Evolutionary conservation across 139 green algal species (phyloP).

Genomic region (Volvox reticuliferus): DNA sequence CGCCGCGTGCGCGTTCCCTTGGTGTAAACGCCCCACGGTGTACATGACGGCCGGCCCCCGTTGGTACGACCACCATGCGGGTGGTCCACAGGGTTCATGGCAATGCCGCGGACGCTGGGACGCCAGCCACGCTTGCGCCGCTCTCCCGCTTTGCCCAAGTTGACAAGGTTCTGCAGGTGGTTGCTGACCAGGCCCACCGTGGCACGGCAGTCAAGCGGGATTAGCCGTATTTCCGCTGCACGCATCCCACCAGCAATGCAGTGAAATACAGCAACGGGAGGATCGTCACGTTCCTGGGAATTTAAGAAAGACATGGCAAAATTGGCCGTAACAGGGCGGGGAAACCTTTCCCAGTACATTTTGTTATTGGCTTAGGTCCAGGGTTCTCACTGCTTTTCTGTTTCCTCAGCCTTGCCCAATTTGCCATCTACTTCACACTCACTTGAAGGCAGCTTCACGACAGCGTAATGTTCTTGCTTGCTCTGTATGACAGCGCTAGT

Average conservation of each 20-base stretch:
- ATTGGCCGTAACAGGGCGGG: too few relatives aligned
- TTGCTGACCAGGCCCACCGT: conserved; percentile 93
- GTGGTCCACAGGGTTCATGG: conserved; percentile 98
- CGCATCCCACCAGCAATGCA: too few relatives aligned
- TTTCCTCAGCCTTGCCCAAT: neutral
- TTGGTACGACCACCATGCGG: conserved; percentile 89
- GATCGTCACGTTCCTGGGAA: too few relatives aligned
- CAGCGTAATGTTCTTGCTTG: conserved; percentile 79
- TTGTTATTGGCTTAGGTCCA: too few relatives aligned
- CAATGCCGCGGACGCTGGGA: conserved; percentile 81
- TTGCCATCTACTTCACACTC: conserved; percentile 30
- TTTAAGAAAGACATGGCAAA: too few relatives aligned
- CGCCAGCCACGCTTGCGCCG: conserved; percentile 46
- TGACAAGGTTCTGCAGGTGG: conserved; percentile 85
- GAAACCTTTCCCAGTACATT: too few relatives aligned
- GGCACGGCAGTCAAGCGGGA: conserved; percentile 83
- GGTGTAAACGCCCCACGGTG: conserved; percentile 89
- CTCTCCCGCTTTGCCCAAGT: conserved; percentile 65
- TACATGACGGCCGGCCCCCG: conserved; percentile 81
- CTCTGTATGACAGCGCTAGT: conserved; percentile 69
- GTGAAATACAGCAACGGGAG: too few relatives aligned
- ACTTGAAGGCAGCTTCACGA: conserved; percentile 88
- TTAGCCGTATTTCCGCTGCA: conserved; percentile 80
- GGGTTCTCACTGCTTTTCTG: too few relatives aligned
- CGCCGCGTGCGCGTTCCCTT: conserved; percentile 92